Conservation (phyloP, 176 grass and related monocot genomes). For the Aegilops umbellulata region DNA sequence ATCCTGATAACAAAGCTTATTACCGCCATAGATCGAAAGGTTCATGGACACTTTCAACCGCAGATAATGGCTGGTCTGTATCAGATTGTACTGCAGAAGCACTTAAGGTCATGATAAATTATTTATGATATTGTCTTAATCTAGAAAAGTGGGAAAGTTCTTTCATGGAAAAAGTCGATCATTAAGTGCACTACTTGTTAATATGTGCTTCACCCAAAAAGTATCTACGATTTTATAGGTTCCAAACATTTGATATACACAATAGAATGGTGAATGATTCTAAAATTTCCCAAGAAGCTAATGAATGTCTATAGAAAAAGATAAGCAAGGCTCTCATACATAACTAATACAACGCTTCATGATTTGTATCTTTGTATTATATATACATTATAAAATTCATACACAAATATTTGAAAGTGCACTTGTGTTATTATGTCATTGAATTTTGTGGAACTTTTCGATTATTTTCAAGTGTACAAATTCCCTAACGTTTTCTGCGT, state of each 20-base stretch:
- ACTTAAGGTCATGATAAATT: constrained; percentile 31
- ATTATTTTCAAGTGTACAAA: background rate
- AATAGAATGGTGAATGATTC: background rate
- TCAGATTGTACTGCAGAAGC: constrained; percentile 53
- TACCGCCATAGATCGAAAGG: constrained; percentile 18
- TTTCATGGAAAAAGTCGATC: background rate
- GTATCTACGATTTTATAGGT: background rate
- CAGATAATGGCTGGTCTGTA: constrained; percentile 49
- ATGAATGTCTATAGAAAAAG: background rate
- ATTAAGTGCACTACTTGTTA: background rate
- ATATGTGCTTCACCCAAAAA: background rate
- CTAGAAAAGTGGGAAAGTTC: background rate
- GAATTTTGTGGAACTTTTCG: background rate
- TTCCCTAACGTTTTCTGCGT: background rate
- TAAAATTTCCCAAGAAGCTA: background rate
- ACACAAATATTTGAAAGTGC: background rate
- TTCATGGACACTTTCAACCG: constrained; percentile 58
- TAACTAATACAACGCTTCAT: background rate
- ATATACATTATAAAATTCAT: background rate
- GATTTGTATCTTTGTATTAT: background rate
- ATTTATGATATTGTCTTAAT: background rate
- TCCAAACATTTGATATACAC: background rate
- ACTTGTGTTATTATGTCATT: background rate
- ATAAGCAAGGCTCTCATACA: background rate
- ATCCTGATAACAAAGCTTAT: constrained; percentile 15